Percentiles rank a stretch among this genome's conserved stretches.
These are phyloP conservation scores for Hawksworthiomyces lignivorus DNA, from an alignment of 2,329 filamentous ascomycete species.

Conservation along the genomic window DNA sequence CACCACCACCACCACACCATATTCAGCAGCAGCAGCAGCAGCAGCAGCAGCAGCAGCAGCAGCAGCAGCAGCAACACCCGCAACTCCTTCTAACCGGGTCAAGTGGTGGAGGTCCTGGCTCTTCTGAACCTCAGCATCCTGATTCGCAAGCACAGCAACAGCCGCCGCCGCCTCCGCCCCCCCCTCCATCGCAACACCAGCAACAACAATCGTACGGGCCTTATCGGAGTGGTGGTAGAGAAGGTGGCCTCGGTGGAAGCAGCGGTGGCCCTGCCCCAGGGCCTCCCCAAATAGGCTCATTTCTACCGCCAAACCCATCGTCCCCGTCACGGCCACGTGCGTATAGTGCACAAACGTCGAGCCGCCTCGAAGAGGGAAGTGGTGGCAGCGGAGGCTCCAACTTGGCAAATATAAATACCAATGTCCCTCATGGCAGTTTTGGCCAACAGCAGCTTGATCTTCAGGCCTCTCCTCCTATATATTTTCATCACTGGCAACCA, in stretches of 20 bases:
- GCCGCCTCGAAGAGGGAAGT: constrained; percentile 22
- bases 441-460: constrained; percentile 50
- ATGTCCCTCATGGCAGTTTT: constrained; percentile 34
- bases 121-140: constrained; percentile 45
- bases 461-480: constrained; percentile 66
- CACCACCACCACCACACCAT: background rate
- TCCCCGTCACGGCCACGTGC: constrained; percentile 44
- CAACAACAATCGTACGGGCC: constrained; percentile 24
- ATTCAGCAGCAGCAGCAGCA: constrained; percentile 18
- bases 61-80: constrained; percentile 36
- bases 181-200: background rate
- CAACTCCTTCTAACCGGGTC: background rate
- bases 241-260: background rate
- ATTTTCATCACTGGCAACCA: constrained; percentile 90
- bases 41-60: constrained; percentile 40
- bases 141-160: constrained; percentile 32
- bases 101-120: constrained; percentile 30
- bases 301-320: constrained; percentile 32
- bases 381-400: constrained; percentile 16
- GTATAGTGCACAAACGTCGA: constrained; percentile 37
- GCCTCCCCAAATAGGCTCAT: constrained; percentile 27
- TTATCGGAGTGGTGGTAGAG: constrained; percentile 32
- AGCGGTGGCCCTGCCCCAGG: constrained; percentile 23
- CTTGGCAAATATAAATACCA: constrained; percentile 39
- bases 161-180: background rate